Percentiles rank a stretch among this genome's conserved stretches.
Evolutionary conservation across 2,329 filamentous ascomycete species (phyloP).

Genomic region (Hymenoscyphus fraxineus): DNA sequence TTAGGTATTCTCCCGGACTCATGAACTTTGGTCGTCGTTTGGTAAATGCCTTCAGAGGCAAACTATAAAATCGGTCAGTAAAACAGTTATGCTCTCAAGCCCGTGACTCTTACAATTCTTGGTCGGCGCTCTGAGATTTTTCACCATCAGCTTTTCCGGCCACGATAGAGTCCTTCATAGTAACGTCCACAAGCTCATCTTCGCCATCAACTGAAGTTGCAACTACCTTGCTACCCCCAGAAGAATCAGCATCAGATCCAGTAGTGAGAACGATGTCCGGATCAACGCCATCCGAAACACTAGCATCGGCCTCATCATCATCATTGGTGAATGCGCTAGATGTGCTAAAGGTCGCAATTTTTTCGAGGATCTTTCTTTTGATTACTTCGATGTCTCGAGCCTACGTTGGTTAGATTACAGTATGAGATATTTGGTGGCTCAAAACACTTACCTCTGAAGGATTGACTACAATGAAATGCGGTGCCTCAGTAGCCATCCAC

Average conservation of each 20-base stretch:
- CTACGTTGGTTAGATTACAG: constrained; percentile 25
- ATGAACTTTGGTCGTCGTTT: constrained; percentile 49
- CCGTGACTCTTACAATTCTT: constrained; percentile 6
- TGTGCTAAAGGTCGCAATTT: constrained; percentile 73
- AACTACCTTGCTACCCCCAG: constrained; percentile 66
- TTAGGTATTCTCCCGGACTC: constrained; percentile 54
- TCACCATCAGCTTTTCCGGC: constrained; percentile 10
- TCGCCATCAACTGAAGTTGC: constrained; percentile 81
- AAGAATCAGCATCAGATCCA: constrained; percentile 61
- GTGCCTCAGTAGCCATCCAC: constrained; percentile 35
- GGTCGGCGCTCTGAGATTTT: neutral
- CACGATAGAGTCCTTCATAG: constrained; percentile 61
- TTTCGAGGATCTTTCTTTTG: constrained; percentile 73
- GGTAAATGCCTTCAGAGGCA: constrained; percentile 23
- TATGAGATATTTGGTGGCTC: constrained; percentile 28
- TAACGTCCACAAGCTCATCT: constrained; percentile 86
- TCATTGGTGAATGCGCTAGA: constrained; percentile 52
- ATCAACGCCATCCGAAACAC: constrained; percentile 53
- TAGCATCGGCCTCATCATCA: constrained; percentile 36
- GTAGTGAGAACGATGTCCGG: constrained; percentile 67
- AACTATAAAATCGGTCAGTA: constrained; percentile 4
- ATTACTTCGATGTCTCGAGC: constrained; percentile 64
- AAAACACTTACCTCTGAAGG: constrained; percentile 59
- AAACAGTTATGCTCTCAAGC: neutral
- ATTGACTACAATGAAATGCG: constrained; percentile 72